Conservation (phyloP, 2,329 filamentous ascomycete genomes). For the Arachnomyces sp. region DNA sequence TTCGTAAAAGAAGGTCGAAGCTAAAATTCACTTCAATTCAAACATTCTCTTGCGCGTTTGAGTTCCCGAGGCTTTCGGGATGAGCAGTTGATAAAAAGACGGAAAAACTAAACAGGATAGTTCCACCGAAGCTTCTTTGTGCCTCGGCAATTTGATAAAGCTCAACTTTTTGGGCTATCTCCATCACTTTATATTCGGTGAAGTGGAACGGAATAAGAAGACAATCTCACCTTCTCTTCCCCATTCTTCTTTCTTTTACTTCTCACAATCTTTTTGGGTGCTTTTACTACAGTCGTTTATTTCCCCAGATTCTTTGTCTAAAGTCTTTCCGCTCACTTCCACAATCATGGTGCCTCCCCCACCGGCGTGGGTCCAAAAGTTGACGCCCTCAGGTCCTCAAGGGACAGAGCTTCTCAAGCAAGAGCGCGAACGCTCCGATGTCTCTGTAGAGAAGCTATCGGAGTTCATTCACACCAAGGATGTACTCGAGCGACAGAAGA, state of each 20-base stretch:
- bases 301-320: too few relatives aligned
- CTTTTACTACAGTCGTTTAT: not conserved
- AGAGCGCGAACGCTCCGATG: conserved; percentile 59
- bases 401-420: conserved; percentile 60
- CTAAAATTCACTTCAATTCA: too few relatives aligned
- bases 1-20: too few relatives aligned
- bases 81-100: too few relatives aligned
- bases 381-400: conserved; percentile 59
- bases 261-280: not conserved
- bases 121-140: too few relatives aligned
- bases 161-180: too few relatives aligned
- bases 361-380: conserved; percentile 58
- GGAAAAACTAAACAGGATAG: too few relatives aligned
- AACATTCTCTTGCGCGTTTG: too few relatives aligned
- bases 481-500: conserved; percentile 51
- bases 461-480: conserved; percentile 62
- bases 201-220: not conserved
- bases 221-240: not conserved
- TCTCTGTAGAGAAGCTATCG: conserved; percentile 59
- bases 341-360: conserved; percentile 32
- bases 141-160: too few relatives aligned
- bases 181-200: too few relatives aligned
- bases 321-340: not conserved
- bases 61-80: too few relatives aligned
- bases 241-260: conserved; percentile 1